Evolutionary conservation across 2,329 filamentous ascomycete genomes (phyloP).

Genomic region (Coccinonectria pachysandricola): DNA sequence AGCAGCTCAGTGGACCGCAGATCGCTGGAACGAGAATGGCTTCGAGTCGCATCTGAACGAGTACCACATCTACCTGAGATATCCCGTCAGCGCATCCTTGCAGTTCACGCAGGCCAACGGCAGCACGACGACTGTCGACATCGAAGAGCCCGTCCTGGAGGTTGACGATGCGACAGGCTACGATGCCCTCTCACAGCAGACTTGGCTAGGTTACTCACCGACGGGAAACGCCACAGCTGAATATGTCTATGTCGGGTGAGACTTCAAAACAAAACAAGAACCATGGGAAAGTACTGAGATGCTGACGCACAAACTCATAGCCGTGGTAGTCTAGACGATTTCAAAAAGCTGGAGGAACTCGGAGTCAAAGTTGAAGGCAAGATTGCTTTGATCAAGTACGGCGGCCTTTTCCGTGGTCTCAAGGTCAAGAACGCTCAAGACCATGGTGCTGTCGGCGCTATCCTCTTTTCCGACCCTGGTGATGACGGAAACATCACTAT

Average conservation of each 20-base stretch:
- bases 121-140: constrained; percentile 50
- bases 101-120: constrained; percentile 27
- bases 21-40: constrained; percentile 27
- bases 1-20: constrained; percentile 28
- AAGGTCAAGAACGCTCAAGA: constrained; percentile 80
- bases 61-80: constrained; percentile 52
- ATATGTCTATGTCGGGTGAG: constrained; percentile 64
- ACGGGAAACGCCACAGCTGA: constrained; percentile 65
- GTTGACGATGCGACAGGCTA: constrained; percentile 67
- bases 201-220: constrained; percentile 76
- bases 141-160: constrained; percentile 63
- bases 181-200: constrained; percentile 54
- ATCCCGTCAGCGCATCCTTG: constrained; percentile 47
- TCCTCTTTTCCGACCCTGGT: constrained; percentile 78
- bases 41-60: constrained; percentile 27
- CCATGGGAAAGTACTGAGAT: no score
- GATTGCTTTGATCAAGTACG: constrained; percentile 70
- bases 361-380: constrained; percentile 64
- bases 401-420: constrained; percentile 65
- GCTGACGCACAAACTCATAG: constrained; percentile 7
- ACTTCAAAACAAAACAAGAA: not conserved
- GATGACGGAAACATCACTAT: constrained; percentile 71
- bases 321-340: constrained; percentile 62
- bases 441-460: constrained; percentile 67
- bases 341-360: constrained; percentile 56